phyloP scores from a whole-genome alignment of 176 grass and related monocot genomes.

The Phyllostachys edulis region DNA sequence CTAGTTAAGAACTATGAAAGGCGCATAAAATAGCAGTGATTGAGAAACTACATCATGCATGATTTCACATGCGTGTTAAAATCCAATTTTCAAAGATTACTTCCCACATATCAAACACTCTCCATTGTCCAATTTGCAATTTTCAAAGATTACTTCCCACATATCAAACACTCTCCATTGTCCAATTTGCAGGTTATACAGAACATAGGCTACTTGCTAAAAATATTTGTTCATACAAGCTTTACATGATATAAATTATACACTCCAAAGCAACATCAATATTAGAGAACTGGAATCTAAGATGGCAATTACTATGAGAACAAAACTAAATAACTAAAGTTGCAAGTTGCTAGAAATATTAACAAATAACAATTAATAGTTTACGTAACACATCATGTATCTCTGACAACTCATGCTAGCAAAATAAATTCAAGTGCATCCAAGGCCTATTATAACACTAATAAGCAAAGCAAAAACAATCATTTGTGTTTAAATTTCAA shows the following conservation, averaged over 20 bases:
- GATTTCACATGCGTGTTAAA: neutral
- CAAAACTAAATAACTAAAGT: neutral
- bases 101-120: neutral
- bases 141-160: neutral
- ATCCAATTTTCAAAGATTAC: neutral
- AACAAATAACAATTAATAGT: neutral
- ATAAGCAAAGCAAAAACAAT: neutral
- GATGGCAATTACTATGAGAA: neutral
- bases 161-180: neutral
- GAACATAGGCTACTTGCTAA: neutral
- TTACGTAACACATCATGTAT: neutral
- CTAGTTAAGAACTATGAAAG: neutral
- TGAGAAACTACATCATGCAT: neutral
- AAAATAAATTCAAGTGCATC: slow-evolving; percentile 13
- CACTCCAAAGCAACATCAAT: neutral
- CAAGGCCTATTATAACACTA: neutral
- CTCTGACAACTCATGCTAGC: slow-evolving; percentile 3
- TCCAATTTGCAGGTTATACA: neutral
- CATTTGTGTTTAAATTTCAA: neutral
- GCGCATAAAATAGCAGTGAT: neutral
- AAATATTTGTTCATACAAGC: neutral
- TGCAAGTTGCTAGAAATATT: neutral
- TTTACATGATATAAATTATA: neutral
- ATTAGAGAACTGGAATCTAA: neutral
- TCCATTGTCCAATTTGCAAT: neutral